phyloP scores from a whole-genome alignment of 2,329 filamentous ascomycete genomes.

The Plenodomus biglobosus region DNA sequence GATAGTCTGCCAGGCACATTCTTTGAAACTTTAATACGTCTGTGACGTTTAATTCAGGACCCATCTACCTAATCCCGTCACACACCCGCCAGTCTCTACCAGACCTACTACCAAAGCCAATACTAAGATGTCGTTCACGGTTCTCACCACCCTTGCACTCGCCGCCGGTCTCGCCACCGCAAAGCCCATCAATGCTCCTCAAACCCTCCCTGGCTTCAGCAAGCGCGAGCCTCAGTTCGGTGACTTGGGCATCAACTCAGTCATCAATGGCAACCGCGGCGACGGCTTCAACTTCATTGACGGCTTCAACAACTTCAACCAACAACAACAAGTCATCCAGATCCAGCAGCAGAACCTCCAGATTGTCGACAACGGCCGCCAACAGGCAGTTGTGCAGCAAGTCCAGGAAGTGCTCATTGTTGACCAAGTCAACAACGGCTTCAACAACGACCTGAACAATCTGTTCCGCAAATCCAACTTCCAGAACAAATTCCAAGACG shows the following conservation, averaged over 20 bases:
- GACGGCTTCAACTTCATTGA: conserved; percentile 36
- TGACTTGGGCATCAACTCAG: conserved; percentile 10
- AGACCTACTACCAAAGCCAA: neutral
- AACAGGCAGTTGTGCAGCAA: conserved; percentile 29
- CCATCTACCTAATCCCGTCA: conserved; percentile 25
- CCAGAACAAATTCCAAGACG: conserved; percentile 20
- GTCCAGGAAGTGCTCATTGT: conserved; percentile 33
- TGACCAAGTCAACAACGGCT: conserved; percentile 32
- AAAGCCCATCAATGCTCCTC: conserved; percentile 27
- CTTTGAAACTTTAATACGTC: conserved; percentile 30
- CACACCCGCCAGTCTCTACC: conserved; percentile 20
- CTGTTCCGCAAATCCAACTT: conserved; percentile 35
- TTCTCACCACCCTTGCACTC: conserved; percentile 29
- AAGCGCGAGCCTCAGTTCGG: conserved; percentile 16
- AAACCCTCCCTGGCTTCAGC: conserved; percentile 13
- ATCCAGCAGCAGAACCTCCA: conserved; percentile 32
- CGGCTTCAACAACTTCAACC: conserved; percentile 35
- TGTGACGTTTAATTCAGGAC: conserved; percentile 35
- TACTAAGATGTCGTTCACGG: conserved; percentile 35
- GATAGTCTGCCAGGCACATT: conserved; percentile 37
- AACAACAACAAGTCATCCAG: conserved; percentile 33
- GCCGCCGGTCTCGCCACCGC: conserved; percentile 39
- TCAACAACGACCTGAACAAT: conserved; percentile 37
- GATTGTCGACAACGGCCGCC: conserved; percentile 28
- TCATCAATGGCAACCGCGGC: conserved; percentile 16